Evolutionary conservation across 2,329 filamentous ascomycete genomes (phyloP).

Genomic region (Fusarium sp.): DNA sequence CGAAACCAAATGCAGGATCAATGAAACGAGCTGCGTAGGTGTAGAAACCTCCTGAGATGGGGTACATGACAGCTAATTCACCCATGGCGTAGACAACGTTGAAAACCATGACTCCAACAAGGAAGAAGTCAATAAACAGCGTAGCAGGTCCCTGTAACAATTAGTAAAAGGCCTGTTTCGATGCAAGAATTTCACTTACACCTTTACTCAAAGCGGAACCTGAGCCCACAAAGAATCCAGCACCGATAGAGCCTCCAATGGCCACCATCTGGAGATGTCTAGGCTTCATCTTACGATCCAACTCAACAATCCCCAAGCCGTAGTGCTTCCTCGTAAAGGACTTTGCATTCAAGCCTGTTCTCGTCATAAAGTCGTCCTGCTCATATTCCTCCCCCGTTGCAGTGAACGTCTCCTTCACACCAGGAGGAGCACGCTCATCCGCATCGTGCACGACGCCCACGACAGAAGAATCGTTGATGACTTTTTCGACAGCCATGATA

Average conservation of each 20-base stretch:
- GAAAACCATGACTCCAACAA: slow-evolving; percentile 72
- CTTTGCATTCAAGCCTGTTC: slow-evolving; percentile 43
- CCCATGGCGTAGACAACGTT: slow-evolving; percentile 71
- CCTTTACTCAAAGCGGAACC: slow-evolving; percentile 65
- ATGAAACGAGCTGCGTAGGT: slow-evolving; percentile 59
- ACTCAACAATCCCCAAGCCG: slow-evolving; percentile 47
- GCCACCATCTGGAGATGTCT: slow-evolving; percentile 74
- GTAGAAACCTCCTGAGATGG: slow-evolving; percentile 71
- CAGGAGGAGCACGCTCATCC: slow-evolving; percentile 13
- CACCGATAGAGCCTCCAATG: slow-evolving; percentile 72
- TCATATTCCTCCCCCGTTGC: slow-evolving; percentile 35
- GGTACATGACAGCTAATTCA: slow-evolving; percentile 72
- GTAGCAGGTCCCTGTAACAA: slow-evolving; percentile 56
- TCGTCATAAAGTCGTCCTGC: slow-evolving; percentile 47
- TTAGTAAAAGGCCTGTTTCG: background rate
- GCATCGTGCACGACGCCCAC: slow-evolving; percentile 10
- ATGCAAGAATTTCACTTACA: slow-evolving; percentile 27
- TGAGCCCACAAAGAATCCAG: slow-evolving; percentile 73
- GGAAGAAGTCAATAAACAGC: slow-evolving; percentile 64
- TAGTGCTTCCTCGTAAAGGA: slow-evolving; percentile 46
- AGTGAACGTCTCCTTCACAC: slow-evolving; percentile 10
- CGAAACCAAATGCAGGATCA: slow-evolving; percentile 69
- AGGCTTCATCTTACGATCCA: slow-evolving; percentile 65
- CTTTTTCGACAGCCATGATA: slow-evolving; percentile 32
- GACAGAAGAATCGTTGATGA: slow-evolving; percentile 10